Evolutionary conservation across 2,329 filamentous ascomycete species (phyloP).

Genomic region (Didymella exigua): DNA sequence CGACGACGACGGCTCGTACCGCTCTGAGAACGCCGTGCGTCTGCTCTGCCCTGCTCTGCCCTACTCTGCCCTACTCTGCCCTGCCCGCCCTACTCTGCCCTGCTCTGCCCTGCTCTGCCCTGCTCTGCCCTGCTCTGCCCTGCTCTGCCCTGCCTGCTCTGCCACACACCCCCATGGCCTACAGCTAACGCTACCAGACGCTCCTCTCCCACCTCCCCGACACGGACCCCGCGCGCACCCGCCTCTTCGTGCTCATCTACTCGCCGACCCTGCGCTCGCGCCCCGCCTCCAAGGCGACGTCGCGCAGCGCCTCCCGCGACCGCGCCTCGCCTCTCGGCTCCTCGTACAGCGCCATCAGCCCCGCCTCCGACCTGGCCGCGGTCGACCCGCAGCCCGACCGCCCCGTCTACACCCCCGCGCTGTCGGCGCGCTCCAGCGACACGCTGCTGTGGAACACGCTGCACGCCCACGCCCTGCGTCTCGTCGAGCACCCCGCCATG

Average conservation of each 20-base stretch:
- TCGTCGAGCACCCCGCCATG: constrained; percentile 85
- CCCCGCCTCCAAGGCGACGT: constrained; percentile 31
- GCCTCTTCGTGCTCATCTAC: constrained; percentile 89
- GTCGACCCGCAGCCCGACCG: constrained; percentile 54
- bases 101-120: no score
- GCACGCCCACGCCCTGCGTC: constrained; percentile 75
- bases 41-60: no score
- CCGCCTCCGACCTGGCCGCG: constrained; percentile 62
- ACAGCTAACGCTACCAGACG: constrained; percentile 46
- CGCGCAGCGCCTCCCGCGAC: constrained; percentile 38
- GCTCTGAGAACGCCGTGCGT: constrained; percentile 82
- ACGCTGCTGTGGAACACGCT: constrained; percentile 74
- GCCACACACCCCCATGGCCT: neutral
- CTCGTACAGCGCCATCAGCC: constrained; percentile 85
- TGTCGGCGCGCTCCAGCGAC: constrained; percentile 43
- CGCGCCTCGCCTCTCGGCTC: constrained; percentile 70
- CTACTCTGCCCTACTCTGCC: no score
- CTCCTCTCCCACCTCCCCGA: constrained; percentile 88
- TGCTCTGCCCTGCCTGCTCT: constrained; percentile 30
- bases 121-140: no score
- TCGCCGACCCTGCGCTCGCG: constrained; percentile 77
- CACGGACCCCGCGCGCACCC: constrained; percentile 73
- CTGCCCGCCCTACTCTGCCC: constrained; percentile 27
- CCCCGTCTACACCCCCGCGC: constrained; percentile 43
- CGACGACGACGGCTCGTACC: constrained; percentile 62